Evolutionary conservation across 1,284 basidiomycete genomes (phyloP), one percentile per base, ranked within the genome.

Genomic region (Chalciporus piperatoides): DNA sequence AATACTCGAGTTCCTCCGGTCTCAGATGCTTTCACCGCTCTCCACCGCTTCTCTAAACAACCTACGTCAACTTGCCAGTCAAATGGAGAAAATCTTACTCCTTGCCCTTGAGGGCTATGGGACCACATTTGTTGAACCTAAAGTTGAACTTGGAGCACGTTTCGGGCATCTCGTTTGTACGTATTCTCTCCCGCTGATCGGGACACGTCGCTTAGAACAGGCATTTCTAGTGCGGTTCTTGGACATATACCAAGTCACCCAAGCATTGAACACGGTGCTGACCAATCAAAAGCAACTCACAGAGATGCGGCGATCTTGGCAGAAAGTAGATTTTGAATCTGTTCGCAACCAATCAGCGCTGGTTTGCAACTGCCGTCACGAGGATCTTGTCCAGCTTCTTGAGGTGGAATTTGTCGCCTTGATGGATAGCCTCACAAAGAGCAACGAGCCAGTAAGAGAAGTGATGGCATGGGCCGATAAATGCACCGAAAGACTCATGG

Each of bases 401-500:
- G 90, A 92, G 65, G 82, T 87, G 42, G 90, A 92, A 65, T 92
- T 92, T 62, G 83, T 88, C n/a, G 67, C 71, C 21, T 70, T 92
- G 66, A 71, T 92, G 68, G 89, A 90, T 32, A 75, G 76, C 46
- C 71, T 90, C 33, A 61, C 75, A 32, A 87, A 88, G 70, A 89
- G 79, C 62, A 76, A 71, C 38, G 89, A 92, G 57, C 89, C 90
- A n/a, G 88, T 92, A 35, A 74, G 86, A 59, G 87, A 90, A 60
- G 83, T 92, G 50, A 92, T 91, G 86, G 75, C 81, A 4, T 91
- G 90, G 89, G 90, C 89, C 25, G 90, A 92, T 64, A 88, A 89
- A 64, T 90, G 88, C 64, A 90, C 87, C 52, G 88, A 91, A 60
- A 73, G 84, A 53, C 69, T 92, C 55, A 90, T 91, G 84, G 86